These are phyloP conservation scores for Stenogyne calaminthoides DNA, from an alignment of 305 asterid species.

Conservation along the genomic window DNA sequence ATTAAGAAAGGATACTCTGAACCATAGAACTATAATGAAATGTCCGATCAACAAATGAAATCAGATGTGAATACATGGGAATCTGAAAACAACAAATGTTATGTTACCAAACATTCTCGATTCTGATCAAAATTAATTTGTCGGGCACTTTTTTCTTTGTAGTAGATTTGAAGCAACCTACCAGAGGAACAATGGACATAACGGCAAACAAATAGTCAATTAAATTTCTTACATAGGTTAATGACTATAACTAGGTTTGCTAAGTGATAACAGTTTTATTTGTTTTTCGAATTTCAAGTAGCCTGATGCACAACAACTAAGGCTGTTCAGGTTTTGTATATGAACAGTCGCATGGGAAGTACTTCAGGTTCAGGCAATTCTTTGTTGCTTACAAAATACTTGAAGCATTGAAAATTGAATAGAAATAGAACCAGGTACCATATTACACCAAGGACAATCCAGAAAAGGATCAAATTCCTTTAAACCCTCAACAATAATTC, in stretches of 20 bases:
- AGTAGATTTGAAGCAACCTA: not conserved
- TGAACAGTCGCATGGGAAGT: not conserved
- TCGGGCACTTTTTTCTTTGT: not conserved
- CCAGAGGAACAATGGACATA: slow-evolving; percentile 10
- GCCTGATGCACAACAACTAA: not conserved
- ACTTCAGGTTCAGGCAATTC: not conserved
- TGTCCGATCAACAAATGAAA: not conserved
- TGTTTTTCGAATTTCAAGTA: slow-evolving; percentile 2
- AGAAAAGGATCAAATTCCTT: not conserved
- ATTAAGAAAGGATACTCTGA: no score
- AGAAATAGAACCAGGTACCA: not conserved
- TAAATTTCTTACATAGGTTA: not conserved
- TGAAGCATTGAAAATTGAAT: not conserved
- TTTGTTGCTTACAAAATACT: not conserved
- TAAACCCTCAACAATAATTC: not conserved
- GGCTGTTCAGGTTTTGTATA: not conserved
- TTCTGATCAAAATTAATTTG: slow-evolving; percentile 2
- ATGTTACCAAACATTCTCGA: not conserved
- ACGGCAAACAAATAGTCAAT: not conserved
- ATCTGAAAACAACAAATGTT: not conserved
- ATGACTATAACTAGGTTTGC: not conserved
- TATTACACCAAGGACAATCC: not conserved
- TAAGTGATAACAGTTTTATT: not conserved
- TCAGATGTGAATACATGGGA: slow-evolving; percentile 6
- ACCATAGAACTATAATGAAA: no score